Evolutionary conservation across 2,329 filamentous ascomycete genomes (phyloP).

Genomic region (Akanthomyces uredinophilus): DNA sequence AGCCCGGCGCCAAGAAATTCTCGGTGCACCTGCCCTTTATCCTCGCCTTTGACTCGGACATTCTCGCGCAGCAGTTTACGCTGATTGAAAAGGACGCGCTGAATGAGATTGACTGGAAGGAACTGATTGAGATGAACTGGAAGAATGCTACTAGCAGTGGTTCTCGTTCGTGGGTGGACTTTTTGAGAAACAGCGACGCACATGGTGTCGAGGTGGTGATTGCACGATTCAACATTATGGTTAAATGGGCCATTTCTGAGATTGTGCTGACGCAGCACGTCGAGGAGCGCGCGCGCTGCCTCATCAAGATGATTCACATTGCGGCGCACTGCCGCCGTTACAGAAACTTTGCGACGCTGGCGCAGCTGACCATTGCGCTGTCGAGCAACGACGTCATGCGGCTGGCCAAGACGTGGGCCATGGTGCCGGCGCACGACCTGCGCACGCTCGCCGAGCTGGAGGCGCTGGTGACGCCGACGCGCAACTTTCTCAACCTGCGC

Average conservation of each 20-base stretch:
- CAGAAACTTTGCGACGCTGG: conserved; percentile 80
- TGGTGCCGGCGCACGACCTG: conserved; percentile 61
- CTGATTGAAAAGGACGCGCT: conserved; percentile 81
- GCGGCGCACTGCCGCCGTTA: conserved; percentile 69
- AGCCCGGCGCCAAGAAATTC: conserved; percentile 32
- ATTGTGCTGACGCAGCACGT: conserved; percentile 67
- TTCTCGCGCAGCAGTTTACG: conserved; percentile 77
- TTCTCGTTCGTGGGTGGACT: conserved; percentile 75
- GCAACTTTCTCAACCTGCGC: conserved; percentile 72
- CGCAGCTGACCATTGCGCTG: conserved; percentile 72
- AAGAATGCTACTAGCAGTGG: conserved; percentile 61
- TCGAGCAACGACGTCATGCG: conserved; percentile 67
- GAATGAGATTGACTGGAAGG: conserved; percentile 84
- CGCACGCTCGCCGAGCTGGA: conserved; percentile 65
- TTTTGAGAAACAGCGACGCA: conserved; percentile 65
- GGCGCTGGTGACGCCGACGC: conserved; percentile 66
- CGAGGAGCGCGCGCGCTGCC: conserved; percentile 68
- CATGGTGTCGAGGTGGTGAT: conserved; percentile 78
- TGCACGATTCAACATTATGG: conserved; percentile 81
- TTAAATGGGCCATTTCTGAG: conserved; percentile 81
- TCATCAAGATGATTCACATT: conserved; percentile 79
- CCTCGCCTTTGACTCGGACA: conserved; percentile 72
- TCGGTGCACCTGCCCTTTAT: conserved; percentile 71
- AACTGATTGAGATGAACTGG: conserved; percentile 79
- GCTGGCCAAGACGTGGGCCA: conserved; percentile 64